Evolutionary conservation across 2,329 filamentous ascomycete genomes (phyloP), one percentile per base, ranked within the genome.

Genomic region (Incumbomyces delicatus): DNA sequence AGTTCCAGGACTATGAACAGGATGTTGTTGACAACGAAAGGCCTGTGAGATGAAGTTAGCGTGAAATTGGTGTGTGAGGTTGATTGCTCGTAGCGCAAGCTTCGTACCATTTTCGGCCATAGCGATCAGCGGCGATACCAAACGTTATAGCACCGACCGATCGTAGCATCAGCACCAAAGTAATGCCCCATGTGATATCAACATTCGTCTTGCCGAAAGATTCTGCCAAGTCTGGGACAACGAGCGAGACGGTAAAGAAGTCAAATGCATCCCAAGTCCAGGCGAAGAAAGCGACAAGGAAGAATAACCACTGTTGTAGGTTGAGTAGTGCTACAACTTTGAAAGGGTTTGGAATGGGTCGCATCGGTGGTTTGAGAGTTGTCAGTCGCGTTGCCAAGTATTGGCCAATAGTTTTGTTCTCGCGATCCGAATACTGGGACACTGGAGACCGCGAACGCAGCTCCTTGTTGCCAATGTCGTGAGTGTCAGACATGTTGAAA

Each of bases 201-300:
- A 71, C 72, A 41, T 75, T 74, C 2, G 70, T 67, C 52, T 71
- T 74, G 41, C 64, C 67, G 54, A 81, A 81, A 2, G 65, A 60
- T 48, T 72, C 64, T 2, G 76, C 75, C 10, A 81, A 62, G 32
- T 76, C 58, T 5, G 65, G 61, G 13, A 80, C 71, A 0, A 75
- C 76, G 42, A 80, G 61, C 4, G 73, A 77, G 18, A 80, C 76
- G 18, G 76, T 78, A 63, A 80, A 80, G 63, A 80, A 80, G 57
- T 80, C 77, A 47, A 80, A 77, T 0, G 76, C 69, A 55, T 76
- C 73, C 71, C 72, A 75, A 10, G 46, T 48, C 46, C 46, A 48
- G 3, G 46, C 46, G 27, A 48, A 38, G 41, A 48, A 57, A n/a
- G 52, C 53, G 12, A 58, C 57, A 6, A 58, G 44, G 41, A 58